Percentiles rank a stretch among this genome's conserved stretches.
Evolutionary conservation across 371 early-diverging fungal genomes (phyloP).

Genomic region (Scutellospora calospora): DNA sequence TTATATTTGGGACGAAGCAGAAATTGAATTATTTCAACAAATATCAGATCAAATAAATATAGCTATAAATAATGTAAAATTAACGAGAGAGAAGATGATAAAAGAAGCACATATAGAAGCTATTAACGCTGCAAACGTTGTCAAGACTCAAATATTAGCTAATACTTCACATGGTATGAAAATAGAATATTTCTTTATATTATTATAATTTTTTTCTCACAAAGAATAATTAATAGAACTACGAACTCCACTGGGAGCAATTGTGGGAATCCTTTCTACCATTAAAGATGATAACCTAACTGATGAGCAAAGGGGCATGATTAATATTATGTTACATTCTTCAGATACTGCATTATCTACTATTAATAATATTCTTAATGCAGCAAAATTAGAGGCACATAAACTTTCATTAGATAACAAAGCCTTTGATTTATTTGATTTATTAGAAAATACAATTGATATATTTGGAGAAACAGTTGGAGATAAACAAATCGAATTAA

Average conservation of each 20-base stretch:
- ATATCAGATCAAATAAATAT: slow-evolving; percentile 53
- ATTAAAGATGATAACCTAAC: slow-evolving; percentile 53
- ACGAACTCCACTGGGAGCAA: slow-evolving; percentile 62
- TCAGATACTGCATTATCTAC: slow-evolving; percentile 57
- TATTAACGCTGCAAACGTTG: slow-evolving; percentile 52
- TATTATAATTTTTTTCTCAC: background rate
- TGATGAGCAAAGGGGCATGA: slow-evolving; percentile 54
- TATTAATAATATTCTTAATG: slow-evolving; percentile 66
- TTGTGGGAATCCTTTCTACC: slow-evolving; percentile 52
- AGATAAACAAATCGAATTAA: slow-evolving; percentile 49
- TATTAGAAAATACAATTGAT: slow-evolving; percentile 58
- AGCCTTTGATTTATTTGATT: slow-evolving; percentile 57
- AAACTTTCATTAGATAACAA: slow-evolving; percentile 56
- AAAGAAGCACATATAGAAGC: slow-evolving; percentile 56
- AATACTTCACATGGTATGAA: slow-evolving; percentile 48
- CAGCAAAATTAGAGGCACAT: slow-evolving; percentile 65
- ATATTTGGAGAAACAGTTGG: slow-evolving; percentile 51
- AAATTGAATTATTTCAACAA: slow-evolving; percentile 52
- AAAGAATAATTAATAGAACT: no score
- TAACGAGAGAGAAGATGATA: slow-evolving; percentile 50
- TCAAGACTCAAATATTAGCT: slow-evolving; percentile 54
- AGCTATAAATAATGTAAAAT: slow-evolving; percentile 52
- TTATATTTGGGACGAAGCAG: slow-evolving; percentile 48
- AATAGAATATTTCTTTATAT: background rate
- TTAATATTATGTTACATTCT: slow-evolving; percentile 54